phyloP scores from a whole-genome alignment of 306 rosid species.

The Biancaea sappan region DNA sequence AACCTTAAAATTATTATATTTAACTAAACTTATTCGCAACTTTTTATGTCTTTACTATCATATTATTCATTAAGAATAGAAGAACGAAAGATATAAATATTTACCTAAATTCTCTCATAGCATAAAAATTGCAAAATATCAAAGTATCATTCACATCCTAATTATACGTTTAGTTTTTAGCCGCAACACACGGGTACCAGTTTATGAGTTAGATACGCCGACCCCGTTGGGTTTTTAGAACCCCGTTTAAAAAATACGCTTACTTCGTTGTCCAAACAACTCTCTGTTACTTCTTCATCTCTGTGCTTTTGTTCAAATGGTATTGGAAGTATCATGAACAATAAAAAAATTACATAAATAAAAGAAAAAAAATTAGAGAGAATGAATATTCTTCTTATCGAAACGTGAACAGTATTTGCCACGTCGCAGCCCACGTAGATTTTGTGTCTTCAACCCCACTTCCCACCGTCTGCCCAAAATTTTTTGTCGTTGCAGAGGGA shows the following conservation, averaged over 20 bases:
- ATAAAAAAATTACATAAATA: too few species aligned
- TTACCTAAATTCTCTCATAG: background rate
- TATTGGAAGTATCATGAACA: too few species aligned
- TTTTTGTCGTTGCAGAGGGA: constrained; percentile 35
- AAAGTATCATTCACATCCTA: background rate
- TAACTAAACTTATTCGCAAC: too few species aligned
- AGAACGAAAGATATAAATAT: too few species aligned
- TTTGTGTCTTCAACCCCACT: background rate
- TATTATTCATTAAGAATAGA: too few species aligned
- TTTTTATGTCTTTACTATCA: too few species aligned
- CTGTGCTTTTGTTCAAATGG: too few species aligned
- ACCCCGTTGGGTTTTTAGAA: too few species aligned
- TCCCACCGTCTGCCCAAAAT: background rate
- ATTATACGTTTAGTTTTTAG: background rate
- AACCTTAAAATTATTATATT: too few species aligned
- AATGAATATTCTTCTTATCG: background rate
- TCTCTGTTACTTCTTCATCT: background rate
- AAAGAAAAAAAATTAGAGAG: too few species aligned
- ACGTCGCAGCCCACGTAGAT: constrained; percentile 18
- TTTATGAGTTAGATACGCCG: background rate
- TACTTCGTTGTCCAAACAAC: background rate
- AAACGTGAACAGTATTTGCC: background rate
- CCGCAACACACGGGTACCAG: background rate
- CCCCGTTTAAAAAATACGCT: too few species aligned
- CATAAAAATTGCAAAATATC: background rate